Percentiles rank a stretch among this genome's conserved stretches.
Conservation (phyloP, 352 stramenopile species). For the Globisporangium canariense region DNA sequence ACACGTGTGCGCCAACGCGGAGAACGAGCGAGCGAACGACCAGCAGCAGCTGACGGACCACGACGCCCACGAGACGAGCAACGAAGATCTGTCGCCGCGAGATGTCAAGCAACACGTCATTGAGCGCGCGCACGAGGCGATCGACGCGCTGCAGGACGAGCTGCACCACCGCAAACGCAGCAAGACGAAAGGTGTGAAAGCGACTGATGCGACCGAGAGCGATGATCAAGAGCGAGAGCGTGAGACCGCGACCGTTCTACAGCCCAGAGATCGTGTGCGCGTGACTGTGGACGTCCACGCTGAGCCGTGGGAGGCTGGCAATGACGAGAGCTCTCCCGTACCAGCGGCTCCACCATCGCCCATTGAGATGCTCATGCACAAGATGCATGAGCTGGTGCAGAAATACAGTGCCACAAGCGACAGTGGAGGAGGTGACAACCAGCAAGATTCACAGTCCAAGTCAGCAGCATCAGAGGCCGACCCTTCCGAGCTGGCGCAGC, state of each 20-base stretch:
- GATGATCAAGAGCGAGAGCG: not conserved
- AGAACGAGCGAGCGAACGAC: too few relatives aligned
- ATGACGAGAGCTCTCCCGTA: not conserved
- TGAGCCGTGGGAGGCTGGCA: not conserved
- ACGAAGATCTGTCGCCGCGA: not conserved
- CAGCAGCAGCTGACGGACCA: not conserved
- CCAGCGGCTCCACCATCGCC: conserved; percentile 20
- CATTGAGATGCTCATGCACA: conserved; percentile 47
- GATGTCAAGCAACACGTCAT: conserved; percentile 1
- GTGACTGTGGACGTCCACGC: conserved; percentile 10
- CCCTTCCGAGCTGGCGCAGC: conserved; percentile 12
- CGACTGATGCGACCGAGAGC: not conserved
- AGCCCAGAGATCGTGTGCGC: not conserved
- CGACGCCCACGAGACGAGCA: not conserved
- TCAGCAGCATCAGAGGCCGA: too few relatives aligned
- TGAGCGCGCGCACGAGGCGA: conserved; percentile 13
- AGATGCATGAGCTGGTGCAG: conserved; percentile 56
- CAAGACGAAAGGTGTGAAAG: not conserved
- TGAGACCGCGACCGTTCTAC: too few relatives aligned
- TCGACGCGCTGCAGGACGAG: conserved; percentile 15
- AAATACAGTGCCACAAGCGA: conserved; percentile 28
- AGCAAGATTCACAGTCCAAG: not conserved
- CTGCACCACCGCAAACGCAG: not conserved
- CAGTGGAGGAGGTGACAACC: not conserved
- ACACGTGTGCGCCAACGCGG: not conserved